Conservation (phyloP, 352 stramenopile genomes). For the Globisporangium orthogonon region DNA sequence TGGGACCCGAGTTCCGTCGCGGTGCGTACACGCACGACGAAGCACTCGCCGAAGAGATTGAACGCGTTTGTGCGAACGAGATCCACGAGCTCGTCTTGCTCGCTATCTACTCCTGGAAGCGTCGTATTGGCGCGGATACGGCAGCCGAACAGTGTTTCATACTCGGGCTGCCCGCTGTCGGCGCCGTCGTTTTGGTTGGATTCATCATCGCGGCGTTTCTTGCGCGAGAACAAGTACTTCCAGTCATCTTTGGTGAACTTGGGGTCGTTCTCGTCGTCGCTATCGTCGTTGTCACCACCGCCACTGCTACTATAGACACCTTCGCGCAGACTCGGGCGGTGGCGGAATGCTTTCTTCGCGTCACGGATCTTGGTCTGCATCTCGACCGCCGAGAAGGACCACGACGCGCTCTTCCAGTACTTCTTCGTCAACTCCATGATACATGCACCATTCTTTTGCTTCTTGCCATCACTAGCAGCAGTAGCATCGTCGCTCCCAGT, state of each 20-base stretch:
- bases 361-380: constrained; percentile 10
- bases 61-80: constrained; percentile 13
- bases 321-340: constrained; percentile 3
- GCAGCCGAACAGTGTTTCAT: constrained; percentile 15
- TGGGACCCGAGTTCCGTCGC: not conserved
- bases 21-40: constrained; percentile 12
- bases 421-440: constrained; percentile 1
- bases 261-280: not conserved
- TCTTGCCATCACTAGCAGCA: not conserved
- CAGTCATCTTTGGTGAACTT: constrained; percentile 4
- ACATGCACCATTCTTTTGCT: not conserved
- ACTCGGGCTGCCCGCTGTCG: not conserved
- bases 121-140: not conserved
- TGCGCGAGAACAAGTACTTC: constrained; percentile 4
- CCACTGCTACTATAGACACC: not conserved
- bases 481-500: too few relatives aligned
- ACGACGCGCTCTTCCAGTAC: constrained; percentile 14
- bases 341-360: constrained; percentile 5
- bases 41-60: constrained; percentile 16
- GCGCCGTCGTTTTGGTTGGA: not conserved
- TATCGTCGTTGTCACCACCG: not conserved
- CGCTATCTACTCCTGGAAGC: not conserved
- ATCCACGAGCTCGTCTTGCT: constrained; percentile 6
- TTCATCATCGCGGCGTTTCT: not conserved
- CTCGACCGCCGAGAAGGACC: constrained; percentile 11